These are phyloP conservation scores for Gossypium davidsonii DNA, from an alignment of 441 rosid genomes.

Conservation along the genomic window DNA sequence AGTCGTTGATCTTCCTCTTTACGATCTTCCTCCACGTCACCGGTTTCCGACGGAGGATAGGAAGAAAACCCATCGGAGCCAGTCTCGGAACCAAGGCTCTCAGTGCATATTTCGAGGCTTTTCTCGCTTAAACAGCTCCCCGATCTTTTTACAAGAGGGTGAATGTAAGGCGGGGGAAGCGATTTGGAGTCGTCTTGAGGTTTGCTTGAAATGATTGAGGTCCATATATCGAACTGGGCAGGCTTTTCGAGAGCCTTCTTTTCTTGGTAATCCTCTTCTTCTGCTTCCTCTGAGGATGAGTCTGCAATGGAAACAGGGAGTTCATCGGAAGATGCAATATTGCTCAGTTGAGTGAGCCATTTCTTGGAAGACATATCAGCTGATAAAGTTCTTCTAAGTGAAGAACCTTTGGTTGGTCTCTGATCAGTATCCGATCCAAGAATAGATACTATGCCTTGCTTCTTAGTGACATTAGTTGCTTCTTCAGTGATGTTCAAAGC, in stretches of 20 bases:
- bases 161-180: constrained; percentile 58
- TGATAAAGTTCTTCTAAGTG: constrained; percentile 65
- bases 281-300: constrained; percentile 14
- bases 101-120: constrained; percentile 84
- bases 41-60: constrained; percentile 46
- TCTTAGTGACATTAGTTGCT: constrained; percentile 19
- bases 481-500: constrained; percentile 35
- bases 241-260: constrained; percentile 25
- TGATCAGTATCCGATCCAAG: constrained; percentile 38
- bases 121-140: constrained; percentile 51
- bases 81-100: constrained; percentile 96
- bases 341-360: constrained; percentile 53
- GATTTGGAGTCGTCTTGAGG: constrained; percentile 23
- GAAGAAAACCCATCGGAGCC: constrained; percentile 79
- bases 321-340: constrained; percentile 44
- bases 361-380: constrained; percentile 77
- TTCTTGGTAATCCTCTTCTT: constrained; percentile 17
- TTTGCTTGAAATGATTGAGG: constrained; percentile 47
- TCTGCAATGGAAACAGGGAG: constrained; percentile 20
- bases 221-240: constrained; percentile 52
- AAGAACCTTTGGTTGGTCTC: constrained; percentile 26
- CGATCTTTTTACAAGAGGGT: constrained; percentile 52
- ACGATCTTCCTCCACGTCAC: constrained; percentile 37
- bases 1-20: neutral
- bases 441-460: constrained; percentile 66